These are phyloP conservation scores for Candida parachauliodes DNA, from an alignment of 805 yeast species.

Conservation along the genomic window DNA sequence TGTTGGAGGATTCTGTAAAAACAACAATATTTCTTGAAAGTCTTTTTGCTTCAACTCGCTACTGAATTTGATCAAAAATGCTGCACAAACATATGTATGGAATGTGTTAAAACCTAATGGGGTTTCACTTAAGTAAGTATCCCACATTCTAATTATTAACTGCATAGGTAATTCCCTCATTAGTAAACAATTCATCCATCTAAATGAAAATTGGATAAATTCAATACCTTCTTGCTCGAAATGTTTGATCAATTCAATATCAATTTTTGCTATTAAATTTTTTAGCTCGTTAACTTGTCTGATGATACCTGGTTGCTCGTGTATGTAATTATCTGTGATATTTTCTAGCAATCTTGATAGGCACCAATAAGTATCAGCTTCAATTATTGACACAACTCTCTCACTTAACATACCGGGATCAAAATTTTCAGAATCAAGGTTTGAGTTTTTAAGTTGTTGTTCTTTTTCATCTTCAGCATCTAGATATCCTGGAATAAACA, in stretches of 20 bases:
- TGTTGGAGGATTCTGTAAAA: constrained; percentile 88
- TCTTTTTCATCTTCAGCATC: constrained; percentile 21
- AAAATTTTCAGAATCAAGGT: constrained; percentile 46
- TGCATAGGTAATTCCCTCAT: constrained; percentile 87
- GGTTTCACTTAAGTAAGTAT: constrained; percentile 77
- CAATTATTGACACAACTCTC: constrained; percentile 64
- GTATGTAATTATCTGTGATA: constrained; percentile 94
- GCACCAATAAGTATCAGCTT: constrained; percentile 98
- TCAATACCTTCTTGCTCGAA: constrained; percentile 81
- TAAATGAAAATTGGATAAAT: constrained; percentile 89
- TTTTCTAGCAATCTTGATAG: constrained; percentile 86
- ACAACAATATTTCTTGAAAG: constrained; percentile 90
- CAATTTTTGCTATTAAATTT: constrained; percentile 77
- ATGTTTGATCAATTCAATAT: constrained; percentile 67
- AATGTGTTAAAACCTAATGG: constrained; percentile 83
- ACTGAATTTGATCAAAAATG: constrained; percentile 87
- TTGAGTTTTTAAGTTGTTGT: constrained; percentile 18
- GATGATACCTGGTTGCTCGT: constrained; percentile 96
- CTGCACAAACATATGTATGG: constrained; percentile 97
- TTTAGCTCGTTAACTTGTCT: constrained; percentile 82
- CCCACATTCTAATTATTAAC: constrained; percentile 94
- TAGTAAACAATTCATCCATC: constrained; percentile 98
- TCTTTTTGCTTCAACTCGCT: constrained; percentile 76
- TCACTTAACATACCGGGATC: constrained; percentile 62
- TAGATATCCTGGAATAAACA: constrained; percentile 35